These are phyloP conservation scores for Alternaria gansuensis DNA, from an alignment of 2,329 filamentous ascomycete genomes.

Conservation along the genomic window DNA sequence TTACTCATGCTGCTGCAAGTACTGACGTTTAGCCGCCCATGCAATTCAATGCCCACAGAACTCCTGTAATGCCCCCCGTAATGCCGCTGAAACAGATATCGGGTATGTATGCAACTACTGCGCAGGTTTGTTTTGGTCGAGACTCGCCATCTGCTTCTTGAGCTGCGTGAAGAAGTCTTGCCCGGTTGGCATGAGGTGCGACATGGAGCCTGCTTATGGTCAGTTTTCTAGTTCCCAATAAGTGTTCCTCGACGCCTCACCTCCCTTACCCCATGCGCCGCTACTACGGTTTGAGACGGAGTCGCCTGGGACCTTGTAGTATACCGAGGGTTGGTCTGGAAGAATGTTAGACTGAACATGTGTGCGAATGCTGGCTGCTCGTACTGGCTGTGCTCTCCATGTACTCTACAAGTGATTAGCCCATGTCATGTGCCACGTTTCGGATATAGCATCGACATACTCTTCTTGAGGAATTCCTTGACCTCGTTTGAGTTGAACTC, in stretches of 20 bases:
- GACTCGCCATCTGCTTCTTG: slow-evolving; percentile 55
- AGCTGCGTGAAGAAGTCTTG: slow-evolving; percentile 58
- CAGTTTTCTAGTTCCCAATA: slow-evolving; percentile 10
- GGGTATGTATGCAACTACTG: slow-evolving; percentile 30
- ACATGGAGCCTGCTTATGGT: slow-evolving; percentile 45
- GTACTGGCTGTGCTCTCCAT: slow-evolving; percentile 44
- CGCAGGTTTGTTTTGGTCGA: slow-evolving; percentile 52
- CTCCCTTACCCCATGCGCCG: slow-evolving; percentile 54
- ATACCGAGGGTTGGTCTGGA: slow-evolving; percentile 44
- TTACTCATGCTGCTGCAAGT: slow-evolving; percentile 29
- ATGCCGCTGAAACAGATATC: slow-evolving; percentile 47
- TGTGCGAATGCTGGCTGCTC: slow-evolving; percentile 12
- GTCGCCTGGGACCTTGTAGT: slow-evolving; percentile 53
- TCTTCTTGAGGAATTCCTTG: slow-evolving; percentile 54
- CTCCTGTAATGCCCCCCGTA: slow-evolving; percentile 48
- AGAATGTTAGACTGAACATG: slow-evolving; percentile 30
- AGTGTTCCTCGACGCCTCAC: slow-evolving; percentile 33
- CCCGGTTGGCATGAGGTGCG: slow-evolving; percentile 56
- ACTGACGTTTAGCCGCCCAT: slow-evolving; percentile 27
- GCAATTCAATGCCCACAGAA: slow-evolving; percentile 38
- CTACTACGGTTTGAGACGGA: slow-evolving; percentile 51
- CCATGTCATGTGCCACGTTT: neutral
- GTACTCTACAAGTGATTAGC: slow-evolving; percentile 42
- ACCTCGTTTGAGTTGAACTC: slow-evolving; percentile 58
- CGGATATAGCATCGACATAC: slow-evolving; percentile 32